Conservation (phyloP, 306 rosid species). For the Pyrus bretschneideri region DNA sequence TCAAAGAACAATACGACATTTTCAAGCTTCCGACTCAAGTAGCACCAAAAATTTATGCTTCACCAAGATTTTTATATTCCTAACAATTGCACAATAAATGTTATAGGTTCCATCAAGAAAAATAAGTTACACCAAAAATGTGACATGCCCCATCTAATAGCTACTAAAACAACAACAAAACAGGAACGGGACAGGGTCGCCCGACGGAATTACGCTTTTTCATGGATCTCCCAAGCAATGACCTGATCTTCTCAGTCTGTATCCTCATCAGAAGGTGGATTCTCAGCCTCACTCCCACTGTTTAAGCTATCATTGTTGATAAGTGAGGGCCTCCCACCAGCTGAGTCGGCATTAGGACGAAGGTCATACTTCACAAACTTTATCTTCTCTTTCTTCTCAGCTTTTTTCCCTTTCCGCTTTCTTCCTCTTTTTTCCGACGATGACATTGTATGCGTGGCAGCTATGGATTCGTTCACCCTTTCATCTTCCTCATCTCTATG, state of each 20-base stretch:
- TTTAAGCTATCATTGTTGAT: conserved; percentile 24
- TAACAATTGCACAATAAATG: background rate
- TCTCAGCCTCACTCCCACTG: conserved; percentile 56
- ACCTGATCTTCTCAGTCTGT: conserved; percentile 20
- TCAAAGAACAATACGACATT: background rate
- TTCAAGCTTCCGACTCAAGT: background rate
- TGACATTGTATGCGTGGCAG: conserved; percentile 54
- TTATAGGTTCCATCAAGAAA: background rate
- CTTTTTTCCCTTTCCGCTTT: conserved; percentile 43
- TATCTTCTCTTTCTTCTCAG: conserved; percentile 25
- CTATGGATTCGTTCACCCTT: conserved; percentile 22
- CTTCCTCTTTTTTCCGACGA: conserved; percentile 20
- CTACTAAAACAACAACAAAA: background rate
- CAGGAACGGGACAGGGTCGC: background rate
- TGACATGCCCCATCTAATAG: background rate
- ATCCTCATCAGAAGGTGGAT: conserved; percentile 47
- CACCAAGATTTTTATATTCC: background rate
- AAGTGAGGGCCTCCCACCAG: conserved; percentile 20
- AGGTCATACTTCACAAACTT: conserved; percentile 53
- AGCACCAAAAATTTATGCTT: background rate
- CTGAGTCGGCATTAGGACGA: conserved; percentile 9
- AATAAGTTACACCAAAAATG: background rate
- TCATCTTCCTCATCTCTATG: conserved; percentile 25
- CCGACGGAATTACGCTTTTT: background rate
- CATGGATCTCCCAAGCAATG: background rate